Conservation (phyloP, 345 rosid genomes). For the Brassica carinata region DNA sequence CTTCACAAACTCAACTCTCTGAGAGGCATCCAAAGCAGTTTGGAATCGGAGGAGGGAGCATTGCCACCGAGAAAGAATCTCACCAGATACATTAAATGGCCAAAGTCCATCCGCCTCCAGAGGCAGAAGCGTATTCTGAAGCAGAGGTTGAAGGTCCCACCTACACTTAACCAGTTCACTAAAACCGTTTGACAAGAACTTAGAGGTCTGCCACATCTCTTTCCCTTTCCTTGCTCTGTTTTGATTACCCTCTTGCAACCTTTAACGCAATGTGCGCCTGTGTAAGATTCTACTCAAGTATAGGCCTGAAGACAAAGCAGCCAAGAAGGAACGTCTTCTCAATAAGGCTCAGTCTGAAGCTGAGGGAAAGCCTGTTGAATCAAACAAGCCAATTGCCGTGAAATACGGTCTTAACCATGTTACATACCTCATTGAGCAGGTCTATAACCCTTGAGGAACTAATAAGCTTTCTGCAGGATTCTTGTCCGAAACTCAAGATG, state of each 20-base stretch:
- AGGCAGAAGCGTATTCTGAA: not conserved
- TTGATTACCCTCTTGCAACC: too few species aligned
- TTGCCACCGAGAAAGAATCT: too few species aligned
- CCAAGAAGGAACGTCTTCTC: not conserved
- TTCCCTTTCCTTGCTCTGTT: too few species aligned
- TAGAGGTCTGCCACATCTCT: too few species aligned
- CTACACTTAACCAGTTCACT: not conserved
- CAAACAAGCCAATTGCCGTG: not conserved
- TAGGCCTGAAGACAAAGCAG: not conserved
- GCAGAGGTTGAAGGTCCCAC: not conserved
- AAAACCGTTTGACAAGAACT: not conserved
- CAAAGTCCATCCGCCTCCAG: not conserved
- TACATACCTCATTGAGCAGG: not conserved
- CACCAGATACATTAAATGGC: too few species aligned
- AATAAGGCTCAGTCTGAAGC: not conserved
- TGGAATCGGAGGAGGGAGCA: too few species aligned
- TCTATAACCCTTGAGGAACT: too few species aligned
- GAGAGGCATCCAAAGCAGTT: too few species aligned
- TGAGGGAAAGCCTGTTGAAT: not conserved
- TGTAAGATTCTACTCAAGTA: not conserved
- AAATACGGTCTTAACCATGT: not conserved
- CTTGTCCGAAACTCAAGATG: not conserved
- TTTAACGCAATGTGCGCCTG: not conserved
- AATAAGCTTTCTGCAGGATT: too few species aligned
- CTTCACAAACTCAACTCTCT: too few species aligned